Evolutionary conservation across 2,329 filamentous ascomycete genomes (phyloP).

Genomic region (Cyclaneusma minus): DNA sequence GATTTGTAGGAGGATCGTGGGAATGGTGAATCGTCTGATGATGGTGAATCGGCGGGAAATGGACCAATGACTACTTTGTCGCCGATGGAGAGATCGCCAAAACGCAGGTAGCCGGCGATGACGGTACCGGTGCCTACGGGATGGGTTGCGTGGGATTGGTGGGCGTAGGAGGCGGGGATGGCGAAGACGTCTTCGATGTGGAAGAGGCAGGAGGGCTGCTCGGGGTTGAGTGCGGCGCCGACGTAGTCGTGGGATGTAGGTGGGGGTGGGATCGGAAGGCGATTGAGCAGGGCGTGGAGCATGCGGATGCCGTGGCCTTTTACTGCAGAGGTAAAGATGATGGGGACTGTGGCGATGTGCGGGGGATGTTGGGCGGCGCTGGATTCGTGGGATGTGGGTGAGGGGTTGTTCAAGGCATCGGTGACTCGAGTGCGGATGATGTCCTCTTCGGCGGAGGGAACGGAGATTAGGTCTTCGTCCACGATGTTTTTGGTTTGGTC

Average conservation of each 20-base stretch:
- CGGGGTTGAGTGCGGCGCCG: conserved; percentile 36
- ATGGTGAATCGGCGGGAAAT: conserved; percentile 45
- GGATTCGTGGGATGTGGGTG: no score
- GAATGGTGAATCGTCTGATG: no score
- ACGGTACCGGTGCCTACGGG: conserved; percentile 47
- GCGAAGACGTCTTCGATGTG: conserved; percentile 86
- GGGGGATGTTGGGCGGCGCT: no score
- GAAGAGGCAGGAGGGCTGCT: conserved; percentile 53
- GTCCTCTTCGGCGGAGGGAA: conserved; percentile 38
- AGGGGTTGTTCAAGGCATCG: conserved; percentile 12
- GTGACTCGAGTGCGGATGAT: conserved; percentile 38
- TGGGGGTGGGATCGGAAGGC: conserved; percentile 51
- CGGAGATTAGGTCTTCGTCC: conserved; percentile 33
- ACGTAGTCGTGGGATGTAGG: conserved; percentile 38
- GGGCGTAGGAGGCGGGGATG: conserved; percentile 46
- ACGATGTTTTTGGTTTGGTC: conserved; percentile 31
- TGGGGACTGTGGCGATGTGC: conserved; percentile 73
- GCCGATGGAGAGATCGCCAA: conserved; percentile 62
- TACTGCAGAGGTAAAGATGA: conserved; percentile 75
- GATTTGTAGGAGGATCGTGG: conserved; percentile 2
- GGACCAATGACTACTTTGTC: conserved; percentile 70
- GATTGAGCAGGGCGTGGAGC: conserved; percentile 66
- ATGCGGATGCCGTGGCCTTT: conserved; percentile 70
- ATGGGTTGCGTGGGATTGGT: conserved; percentile 22
- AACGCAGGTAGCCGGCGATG: conserved; percentile 70